Base-by-base conservation (phyloP, 306 rosid species). In the Sophora flavescens region DNA sequence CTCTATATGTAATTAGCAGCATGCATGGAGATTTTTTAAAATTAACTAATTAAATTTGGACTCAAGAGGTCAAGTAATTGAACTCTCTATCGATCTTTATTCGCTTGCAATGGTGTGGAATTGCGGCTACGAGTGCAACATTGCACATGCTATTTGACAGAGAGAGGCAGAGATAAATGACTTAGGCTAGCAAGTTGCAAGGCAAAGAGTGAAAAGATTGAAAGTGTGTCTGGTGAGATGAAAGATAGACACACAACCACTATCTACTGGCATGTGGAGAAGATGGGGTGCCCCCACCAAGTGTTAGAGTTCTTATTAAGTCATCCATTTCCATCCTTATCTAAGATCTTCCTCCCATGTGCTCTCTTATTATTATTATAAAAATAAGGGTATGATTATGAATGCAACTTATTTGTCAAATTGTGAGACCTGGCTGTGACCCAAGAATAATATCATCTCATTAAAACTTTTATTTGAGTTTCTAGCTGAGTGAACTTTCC, bases 251-350 rank as follows among this genome's bases (percentile, higher is more conserved):
- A 61, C 73, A 77, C 70, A 77, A 68, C 45, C 66, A 78, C 48
- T 60, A 67, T 84, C 81, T 78, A 75, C 48, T 63, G 35, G 42
- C 78, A 62, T 61, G 58, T 74, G 77, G 70, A 65, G 75, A 75
- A 42, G 48, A 48, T 72, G 39, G 16, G 59, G 61, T 47, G 54
- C 30, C 78, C 81, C 87, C 80, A 78, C 89, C 71, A 81, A 44
- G 75, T 85, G 16, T 73, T 41, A 30, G 63, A 50, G 47, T 59
- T 56, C 48, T 28, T 66, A 6, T 28, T 65, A 13, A 44, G 57
- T 59, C 76, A 63, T 86, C 68, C 86, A 70, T 75, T 79, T 82
- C 80, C 66, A 75, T 80, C 85, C 72, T 76, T 73, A 10, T 84
- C 88, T 57, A 18, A 51, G 26, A 71, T 74, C 74, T 73, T 79